phyloP scores from a whole-genome alignment of 495 filamentous ascomycete species.

The Lindgomyces ingoldianus region DNA sequence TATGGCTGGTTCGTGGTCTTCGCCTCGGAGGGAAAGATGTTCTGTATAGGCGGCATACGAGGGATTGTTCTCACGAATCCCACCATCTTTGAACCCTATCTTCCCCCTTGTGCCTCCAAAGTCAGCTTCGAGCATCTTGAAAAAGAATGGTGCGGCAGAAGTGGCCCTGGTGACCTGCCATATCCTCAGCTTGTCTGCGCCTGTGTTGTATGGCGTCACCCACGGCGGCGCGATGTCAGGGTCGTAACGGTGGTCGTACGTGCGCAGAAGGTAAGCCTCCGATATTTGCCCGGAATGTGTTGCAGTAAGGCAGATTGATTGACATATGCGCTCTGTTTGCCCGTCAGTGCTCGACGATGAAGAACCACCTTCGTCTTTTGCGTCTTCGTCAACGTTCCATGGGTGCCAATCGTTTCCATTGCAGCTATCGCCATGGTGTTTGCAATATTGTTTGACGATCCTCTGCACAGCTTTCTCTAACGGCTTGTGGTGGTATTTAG shows the following conservation, averaged over 20 bases:
- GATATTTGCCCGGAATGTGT: constrained; percentile 45
- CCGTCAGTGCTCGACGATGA: constrained; percentile 24
- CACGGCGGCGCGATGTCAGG: constrained; percentile 41
- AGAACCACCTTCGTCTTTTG: constrained; percentile 23
- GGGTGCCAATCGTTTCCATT: constrained; percentile 47
- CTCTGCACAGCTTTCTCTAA: constrained; percentile 49
- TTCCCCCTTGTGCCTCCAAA: constrained; percentile 30
- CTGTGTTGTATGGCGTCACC: constrained; percentile 49
- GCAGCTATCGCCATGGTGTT: constrained; percentile 40
- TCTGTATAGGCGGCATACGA: constrained; percentile 46
- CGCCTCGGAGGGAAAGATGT: constrained; percentile 43
- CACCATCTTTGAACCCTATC: constrained; percentile 48
- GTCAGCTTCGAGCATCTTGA: constrained; percentile 48
- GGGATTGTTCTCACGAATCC: constrained; percentile 50
- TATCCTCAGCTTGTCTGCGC: constrained; percentile 48
- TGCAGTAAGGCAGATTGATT: constrained; percentile 48
- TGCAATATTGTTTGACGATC: constrained; percentile 45
- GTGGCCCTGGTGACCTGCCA: constrained; percentile 58
- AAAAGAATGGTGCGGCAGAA: constrained; percentile 56
- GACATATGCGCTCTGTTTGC: constrained; percentile 44
- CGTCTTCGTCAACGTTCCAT: constrained; percentile 39
- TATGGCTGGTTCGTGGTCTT: constrained; percentile 41
- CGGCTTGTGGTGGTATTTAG: constrained; percentile 49
- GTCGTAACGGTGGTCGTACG: constrained; percentile 46
- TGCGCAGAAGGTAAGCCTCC: constrained; percentile 48